Evolutionary conservation across 345 rosid species (phyloP).

Genomic region (Nasturtium officinale): DNA sequence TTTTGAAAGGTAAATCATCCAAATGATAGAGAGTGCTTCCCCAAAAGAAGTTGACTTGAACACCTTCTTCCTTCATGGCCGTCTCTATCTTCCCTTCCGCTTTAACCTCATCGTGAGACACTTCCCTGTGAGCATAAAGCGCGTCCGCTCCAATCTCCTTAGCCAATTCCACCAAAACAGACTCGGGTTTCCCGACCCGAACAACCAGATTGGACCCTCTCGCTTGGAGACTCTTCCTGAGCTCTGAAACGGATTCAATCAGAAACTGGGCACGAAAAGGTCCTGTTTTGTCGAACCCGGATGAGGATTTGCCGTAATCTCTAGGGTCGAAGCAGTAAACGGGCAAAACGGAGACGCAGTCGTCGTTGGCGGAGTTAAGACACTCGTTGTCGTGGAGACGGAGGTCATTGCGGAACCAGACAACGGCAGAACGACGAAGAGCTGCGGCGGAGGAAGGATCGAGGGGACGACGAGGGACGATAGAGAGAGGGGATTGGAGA

Average conservation of each 20-base stretch:
- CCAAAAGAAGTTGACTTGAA: conserved; percentile 91
- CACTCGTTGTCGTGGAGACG: conserved; percentile 94
- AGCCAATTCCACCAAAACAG: conserved; percentile 75
- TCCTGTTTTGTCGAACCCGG: conserved; percentile 91
- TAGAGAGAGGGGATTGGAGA: conserved; percentile 75
- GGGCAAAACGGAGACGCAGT: conserved; percentile 81
- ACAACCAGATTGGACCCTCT: conserved; percentile 94
- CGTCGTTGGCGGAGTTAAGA: conserved; percentile 78
- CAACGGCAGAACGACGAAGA: conserved; percentile 81
- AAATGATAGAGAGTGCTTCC: conserved; percentile 91
- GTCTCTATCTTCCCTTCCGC: conserved; percentile 83
- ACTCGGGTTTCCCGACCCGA: conserved; percentile 80
- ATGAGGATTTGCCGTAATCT: conserved; percentile 85
- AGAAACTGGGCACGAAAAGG: conserved; percentile 83
- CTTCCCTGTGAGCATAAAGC: conserved; percentile 84
- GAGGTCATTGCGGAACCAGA: conserved; percentile 94
- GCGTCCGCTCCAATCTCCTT: conserved; percentile 94
- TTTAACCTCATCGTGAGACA: conserved; percentile 81
- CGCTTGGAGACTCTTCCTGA: conserved; percentile 82
- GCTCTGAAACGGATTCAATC: conserved; percentile 89
- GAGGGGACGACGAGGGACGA: conserved; percentile 82
- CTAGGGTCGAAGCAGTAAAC: conserved; percentile 97
- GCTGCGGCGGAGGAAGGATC: conserved; percentile 87
- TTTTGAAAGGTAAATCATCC: conserved; percentile 91
- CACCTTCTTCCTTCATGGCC: conserved; percentile 88